phyloP scores from a whole-genome alignment of 371 early-diverging fungal species.

The Rhizopus delemar region DNA sequence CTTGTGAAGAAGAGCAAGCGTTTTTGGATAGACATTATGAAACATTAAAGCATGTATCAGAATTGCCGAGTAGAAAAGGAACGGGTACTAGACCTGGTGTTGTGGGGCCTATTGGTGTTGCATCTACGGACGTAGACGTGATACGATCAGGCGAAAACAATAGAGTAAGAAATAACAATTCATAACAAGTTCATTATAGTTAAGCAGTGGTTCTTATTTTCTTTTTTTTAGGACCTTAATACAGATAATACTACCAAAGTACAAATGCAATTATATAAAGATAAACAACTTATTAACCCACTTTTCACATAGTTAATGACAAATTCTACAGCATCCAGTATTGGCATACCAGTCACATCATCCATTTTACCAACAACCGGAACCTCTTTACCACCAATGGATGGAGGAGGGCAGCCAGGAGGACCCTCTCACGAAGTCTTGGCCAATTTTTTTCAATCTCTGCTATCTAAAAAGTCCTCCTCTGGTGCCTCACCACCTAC shows the following conservation, averaged over 20 bases:
- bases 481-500: constrained; percentile 24
- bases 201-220: constrained; percentile 4
- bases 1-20: constrained; percentile 81
- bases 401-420: constrained; percentile 20
- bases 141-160: constrained; percentile 11
- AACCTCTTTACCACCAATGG: constrained; percentile 15
- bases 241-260: constrained; percentile 17
- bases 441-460: constrained; percentile 83
- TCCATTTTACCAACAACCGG: constrained; percentile 13
- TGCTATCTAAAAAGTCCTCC: constrained; percentile 68
- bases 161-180: background rate
- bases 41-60: constrained; percentile 55
- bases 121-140: constrained; percentile 14
- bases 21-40: constrained; percentile 80
- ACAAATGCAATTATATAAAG: constrained; percentile 4
- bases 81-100: constrained; percentile 36
- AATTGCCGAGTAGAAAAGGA: constrained; percentile 29
- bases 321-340: constrained; percentile 2
- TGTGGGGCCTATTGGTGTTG: constrained; percentile 33
- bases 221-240: constrained; percentile 3
- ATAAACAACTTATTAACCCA: background rate
- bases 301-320: background rate
- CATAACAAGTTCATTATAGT: background rate
- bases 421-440: constrained; percentile 70
- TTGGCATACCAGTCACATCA: background rate